Conservation (phyloP, 352 stramenopile species). For the Pythium graminicola region DNA sequence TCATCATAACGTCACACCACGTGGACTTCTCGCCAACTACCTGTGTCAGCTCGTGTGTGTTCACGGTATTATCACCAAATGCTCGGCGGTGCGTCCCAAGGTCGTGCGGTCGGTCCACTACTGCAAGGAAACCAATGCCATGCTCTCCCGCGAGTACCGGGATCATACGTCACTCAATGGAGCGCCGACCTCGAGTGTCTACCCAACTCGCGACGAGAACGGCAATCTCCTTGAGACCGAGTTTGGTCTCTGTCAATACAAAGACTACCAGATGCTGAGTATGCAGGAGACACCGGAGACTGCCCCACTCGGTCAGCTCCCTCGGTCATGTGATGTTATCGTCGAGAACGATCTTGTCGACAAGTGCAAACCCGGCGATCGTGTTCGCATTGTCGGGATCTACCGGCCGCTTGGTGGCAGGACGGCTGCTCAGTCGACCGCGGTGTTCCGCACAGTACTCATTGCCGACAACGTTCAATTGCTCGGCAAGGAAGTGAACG, state of each 20-base stretch:
- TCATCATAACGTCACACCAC: conserved; percentile 90
- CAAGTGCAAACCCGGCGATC: conserved; percentile 97
- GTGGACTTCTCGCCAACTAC: conserved; percentile 85
- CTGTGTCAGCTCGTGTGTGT: conserved; percentile 96
- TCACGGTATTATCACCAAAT: conserved; percentile 99
- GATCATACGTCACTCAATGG: conserved; percentile 95
- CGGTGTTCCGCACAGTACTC: conserved; percentile 95
- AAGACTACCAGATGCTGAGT: conserved; percentile 96
- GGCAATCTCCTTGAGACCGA: conserved; percentile 97
- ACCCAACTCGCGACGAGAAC: conserved; percentile 95
- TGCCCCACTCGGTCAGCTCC: conserved; percentile 95
- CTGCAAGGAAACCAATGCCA: conserved; percentile 93
- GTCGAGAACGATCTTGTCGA: conserved; percentile 99
- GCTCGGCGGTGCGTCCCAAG: conserved; percentile 96
- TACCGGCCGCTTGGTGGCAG: conserved; percentile 90
- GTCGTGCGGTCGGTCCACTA: conserved; percentile 97
- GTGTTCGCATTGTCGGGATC: conserved; percentile 92
- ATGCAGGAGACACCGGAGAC: conserved; percentile 90
- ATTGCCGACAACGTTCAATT: conserved; percentile 96
- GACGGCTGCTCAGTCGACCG: conserved; percentile 66
- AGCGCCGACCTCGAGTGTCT: conserved; percentile 83
- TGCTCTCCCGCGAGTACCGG: conserved; percentile 92
- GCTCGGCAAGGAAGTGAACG: conserved; percentile 91
- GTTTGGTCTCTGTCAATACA: conserved; percentile 97
- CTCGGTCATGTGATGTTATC: conserved; percentile 96